Percentiles rank a stretch among this genome's conserved stretches.
phyloP scores from a whole-genome alignment of 2,329 filamentous ascomycete genomes.

The Salinomyces thailandicus region DNA sequence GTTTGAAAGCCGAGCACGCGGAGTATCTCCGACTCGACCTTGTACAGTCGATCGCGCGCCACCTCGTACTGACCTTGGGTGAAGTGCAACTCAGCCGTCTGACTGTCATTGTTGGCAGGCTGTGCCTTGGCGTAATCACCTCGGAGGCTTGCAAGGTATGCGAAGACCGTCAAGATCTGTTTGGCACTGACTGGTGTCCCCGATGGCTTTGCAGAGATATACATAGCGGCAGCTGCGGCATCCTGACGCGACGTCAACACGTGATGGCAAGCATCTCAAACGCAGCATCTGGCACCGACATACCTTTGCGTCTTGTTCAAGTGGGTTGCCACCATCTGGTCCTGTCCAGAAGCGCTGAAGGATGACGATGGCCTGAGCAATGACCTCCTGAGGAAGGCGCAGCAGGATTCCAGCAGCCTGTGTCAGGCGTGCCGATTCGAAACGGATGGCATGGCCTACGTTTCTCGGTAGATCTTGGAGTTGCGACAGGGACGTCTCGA shows the following conservation, averaged over 20 bases:
- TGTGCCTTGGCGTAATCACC: constrained; percentile 40
- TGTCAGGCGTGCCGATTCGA: constrained; percentile 60
- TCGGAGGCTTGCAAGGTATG: constrained; percentile 59
- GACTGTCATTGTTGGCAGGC: constrained; percentile 10
- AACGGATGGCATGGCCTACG: constrained; percentile 61
- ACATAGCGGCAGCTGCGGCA: constrained; percentile 70
- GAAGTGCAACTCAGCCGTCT: constrained; percentile 41
- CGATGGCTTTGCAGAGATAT: constrained; percentile 73
- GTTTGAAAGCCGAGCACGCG: constrained; percentile 69
- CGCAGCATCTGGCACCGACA: constrained; percentile 2
- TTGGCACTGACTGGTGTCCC: constrained; percentile 64
- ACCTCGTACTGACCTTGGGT: constrained; percentile 61
- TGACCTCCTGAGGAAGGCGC: constrained; percentile 72
- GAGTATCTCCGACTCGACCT: constrained; percentile 68
- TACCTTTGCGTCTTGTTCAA: constrained; percentile 44
- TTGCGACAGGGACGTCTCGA: constrained; percentile 48
- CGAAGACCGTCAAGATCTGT: constrained; percentile 75
- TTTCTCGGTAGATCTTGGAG: constrained; percentile 52
- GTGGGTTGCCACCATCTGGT: constrained; percentile 39
- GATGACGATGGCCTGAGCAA: constrained; percentile 74
- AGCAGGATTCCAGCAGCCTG: constrained; percentile 74
- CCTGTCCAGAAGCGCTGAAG: constrained; percentile 72
- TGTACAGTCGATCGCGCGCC: constrained; percentile 54
- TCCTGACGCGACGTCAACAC: constrained; percentile 43
- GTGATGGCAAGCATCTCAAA: neutral